Conservation (phyloP, 2,329 filamentous ascomycete genomes). For the Cordyceps cicadae region DNA sequence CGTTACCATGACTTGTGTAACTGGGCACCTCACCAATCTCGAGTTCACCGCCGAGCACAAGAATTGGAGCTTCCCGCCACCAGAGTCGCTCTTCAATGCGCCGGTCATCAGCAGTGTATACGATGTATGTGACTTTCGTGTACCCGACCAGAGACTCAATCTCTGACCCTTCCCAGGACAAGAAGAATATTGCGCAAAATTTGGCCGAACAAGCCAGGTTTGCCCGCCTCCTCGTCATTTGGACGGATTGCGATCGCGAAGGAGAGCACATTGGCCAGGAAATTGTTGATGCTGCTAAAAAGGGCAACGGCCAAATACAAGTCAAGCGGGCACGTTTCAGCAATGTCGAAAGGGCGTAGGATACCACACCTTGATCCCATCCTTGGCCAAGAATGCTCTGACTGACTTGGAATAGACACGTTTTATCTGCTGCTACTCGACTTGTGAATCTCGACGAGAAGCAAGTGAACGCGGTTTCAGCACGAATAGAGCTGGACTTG, state of each 20-base stretch:
- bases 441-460: conserved; percentile 73
- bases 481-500: conserved; percentile 86
- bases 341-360: conserved; percentile 85
- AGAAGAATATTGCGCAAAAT: conserved; percentile 73
- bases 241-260: conserved; percentile 98
- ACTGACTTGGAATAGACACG: conserved; percentile 51
- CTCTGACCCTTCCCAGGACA: conserved; percentile 47
- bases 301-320: conserved; percentile 64
- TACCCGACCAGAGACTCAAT: neutral
- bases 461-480: conserved; percentile 79
- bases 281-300: conserved; percentile 71
- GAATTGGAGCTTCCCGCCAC: conserved; percentile 74
- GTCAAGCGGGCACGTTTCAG: conserved; percentile 87
- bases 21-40: conserved; percentile 74
- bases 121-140: conserved; percentile 39
- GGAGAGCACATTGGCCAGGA: conserved; percentile 94
- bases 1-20: conserved; percentile 90
- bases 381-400: conserved; percentile 3
- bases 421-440: conserved; percentile 71
- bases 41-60: conserved; percentile 70
- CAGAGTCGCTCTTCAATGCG: conserved; percentile 72
- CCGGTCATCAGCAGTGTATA: conserved; percentile 62
- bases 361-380: conserved; percentile 11
- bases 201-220: conserved; percentile 70
- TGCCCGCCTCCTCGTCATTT: conserved; percentile 77